Evolutionary conservation across 805 yeast genomes (phyloP).

Genomic region (Yarrowia sp.): DNA sequence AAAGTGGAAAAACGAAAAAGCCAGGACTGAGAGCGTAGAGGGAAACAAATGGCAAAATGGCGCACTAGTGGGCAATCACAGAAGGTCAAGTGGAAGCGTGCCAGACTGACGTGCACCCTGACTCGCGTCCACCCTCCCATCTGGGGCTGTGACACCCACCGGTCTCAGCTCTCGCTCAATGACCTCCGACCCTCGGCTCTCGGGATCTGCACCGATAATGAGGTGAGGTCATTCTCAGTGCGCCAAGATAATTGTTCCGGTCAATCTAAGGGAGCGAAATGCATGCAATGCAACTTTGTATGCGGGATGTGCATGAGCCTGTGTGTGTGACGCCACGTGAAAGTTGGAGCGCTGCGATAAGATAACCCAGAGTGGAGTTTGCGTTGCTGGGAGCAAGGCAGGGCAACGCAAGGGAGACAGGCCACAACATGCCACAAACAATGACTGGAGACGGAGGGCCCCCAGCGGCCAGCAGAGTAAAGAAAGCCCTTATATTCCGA

Average conservation of each 20-base stretch:
- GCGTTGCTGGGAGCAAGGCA: slow-evolving; percentile 15
- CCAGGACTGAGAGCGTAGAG: background rate
- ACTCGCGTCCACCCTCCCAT: too few species aligned
- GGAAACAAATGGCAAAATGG: background rate
- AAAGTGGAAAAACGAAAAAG: slow-evolving; percentile 18
- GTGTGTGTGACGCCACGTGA: slow-evolving; percentile 33
- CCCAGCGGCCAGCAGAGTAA: too few species aligned
- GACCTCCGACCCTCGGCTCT: slow-evolving; percentile 37
- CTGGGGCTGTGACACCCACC: background rate
- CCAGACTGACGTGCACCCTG: background rate
- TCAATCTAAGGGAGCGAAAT: slow-evolving; percentile 36
- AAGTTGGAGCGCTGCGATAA: slow-evolving; percentile 33
- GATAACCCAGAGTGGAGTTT: slow-evolving; percentile 27
- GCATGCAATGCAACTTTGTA: slow-evolving; percentile 36
- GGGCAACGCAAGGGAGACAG: background rate
- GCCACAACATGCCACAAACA: background rate
- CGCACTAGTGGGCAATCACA: slow-evolving; percentile 21
- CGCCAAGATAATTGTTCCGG: slow-evolving; percentile 37
- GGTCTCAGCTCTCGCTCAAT: background rate
- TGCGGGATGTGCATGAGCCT: slow-evolving; percentile 24
- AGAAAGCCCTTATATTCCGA: too few species aligned
- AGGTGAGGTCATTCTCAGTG: slow-evolving; percentile 38
- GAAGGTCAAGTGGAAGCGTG: too few species aligned
- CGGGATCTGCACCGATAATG: slow-evolving; percentile 39
- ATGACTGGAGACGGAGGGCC: background rate